These are phyloP conservation scores for Talaromyces sp. DNA, from an alignment of 2,329 filamentous ascomycete species.

Conservation along the genomic window DNA sequence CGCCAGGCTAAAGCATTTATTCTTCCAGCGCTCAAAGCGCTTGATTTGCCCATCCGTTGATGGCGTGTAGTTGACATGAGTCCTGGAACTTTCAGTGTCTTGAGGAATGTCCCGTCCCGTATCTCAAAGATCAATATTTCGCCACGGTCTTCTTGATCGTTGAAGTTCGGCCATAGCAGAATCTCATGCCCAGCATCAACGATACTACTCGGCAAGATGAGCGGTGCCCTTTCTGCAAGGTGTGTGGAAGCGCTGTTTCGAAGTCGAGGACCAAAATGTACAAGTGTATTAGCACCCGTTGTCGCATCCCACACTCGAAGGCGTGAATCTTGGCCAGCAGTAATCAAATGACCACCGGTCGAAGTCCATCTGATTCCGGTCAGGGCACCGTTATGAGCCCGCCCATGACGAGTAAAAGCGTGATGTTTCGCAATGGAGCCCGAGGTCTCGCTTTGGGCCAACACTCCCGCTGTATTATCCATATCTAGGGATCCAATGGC, in stretches of 20 bases:
- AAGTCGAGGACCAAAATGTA: slow-evolving; percentile 78
- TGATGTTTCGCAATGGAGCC: slow-evolving; percentile 33
- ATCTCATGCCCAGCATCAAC: slow-evolving; percentile 58
- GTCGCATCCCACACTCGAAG: slow-evolving; percentile 83
- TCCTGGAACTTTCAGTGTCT: slow-evolving; percentile 64
- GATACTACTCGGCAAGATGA: slow-evolving; percentile 60
- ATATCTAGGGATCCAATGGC: slow-evolving; percentile 75
- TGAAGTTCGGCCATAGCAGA: slow-evolving; percentile 77
- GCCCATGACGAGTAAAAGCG: slow-evolving; percentile 43
- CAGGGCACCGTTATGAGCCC: slow-evolving; percentile 75
- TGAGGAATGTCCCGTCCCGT: slow-evolving; percentile 69
- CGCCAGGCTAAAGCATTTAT: slow-evolving; percentile 76
- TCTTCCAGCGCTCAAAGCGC: slow-evolving; percentile 54
- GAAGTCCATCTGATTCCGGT: slow-evolving; percentile 84
- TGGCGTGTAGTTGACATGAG: slow-evolving; percentile 40
- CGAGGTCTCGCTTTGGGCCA: slow-evolving; percentile 34
- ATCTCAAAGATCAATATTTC: slow-evolving; percentile 78
- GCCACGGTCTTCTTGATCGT: slow-evolving; percentile 58
- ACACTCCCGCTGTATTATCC: slow-evolving; percentile 72
- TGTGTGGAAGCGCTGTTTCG: slow-evolving; percentile 62
- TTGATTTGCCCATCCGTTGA: slow-evolving; percentile 39
- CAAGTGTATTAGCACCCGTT: slow-evolving; percentile 79
- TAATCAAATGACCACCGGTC: slow-evolving; percentile 71
- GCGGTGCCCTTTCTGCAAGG: slow-evolving; percentile 58
- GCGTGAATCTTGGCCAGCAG: slow-evolving; percentile 75